phyloP scores from a whole-genome alignment of 768 basidiomycete species.

The Strobilomyces dryophilus region DNA sequence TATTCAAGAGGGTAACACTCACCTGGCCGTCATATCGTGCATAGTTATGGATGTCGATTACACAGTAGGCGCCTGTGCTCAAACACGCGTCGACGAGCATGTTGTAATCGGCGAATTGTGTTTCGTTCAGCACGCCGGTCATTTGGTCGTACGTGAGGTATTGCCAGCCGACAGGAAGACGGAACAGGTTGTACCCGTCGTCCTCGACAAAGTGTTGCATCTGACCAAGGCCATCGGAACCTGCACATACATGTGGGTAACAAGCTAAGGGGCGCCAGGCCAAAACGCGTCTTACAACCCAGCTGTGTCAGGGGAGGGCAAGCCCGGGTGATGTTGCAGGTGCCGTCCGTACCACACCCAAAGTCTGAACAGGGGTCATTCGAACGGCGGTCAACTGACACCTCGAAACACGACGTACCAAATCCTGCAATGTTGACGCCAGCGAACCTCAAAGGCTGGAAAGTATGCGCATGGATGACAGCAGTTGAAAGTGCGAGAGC shows the following conservation, averaged over 20 bases:
- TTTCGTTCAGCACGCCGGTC: constrained; percentile 38
- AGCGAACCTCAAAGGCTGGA: constrained; percentile 30
- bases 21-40: constrained; percentile 50
- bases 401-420: constrained; percentile 17
- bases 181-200: constrained; percentile 55
- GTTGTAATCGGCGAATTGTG: constrained; percentile 49
- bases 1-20: constrained; percentile 2
- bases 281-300: constrained; percentile 29
- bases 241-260: not conserved
- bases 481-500: constrained; percentile 6
- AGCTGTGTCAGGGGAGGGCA: constrained; percentile 44
- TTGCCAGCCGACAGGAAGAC: constrained; percentile 61
- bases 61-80: constrained; percentile 46
- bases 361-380: constrained; percentile 33
- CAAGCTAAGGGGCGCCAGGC: not conserved
- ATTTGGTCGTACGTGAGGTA: constrained; percentile 39
- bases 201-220: constrained; percentile 57
- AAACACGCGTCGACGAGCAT: constrained; percentile 39
- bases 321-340: constrained; percentile 36
- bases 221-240: constrained; percentile 36
- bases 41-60: constrained; percentile 60
- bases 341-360: constrained; percentile 44
- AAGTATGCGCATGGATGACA: constrained; percentile 15
- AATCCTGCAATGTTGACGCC: constrained; percentile 56
- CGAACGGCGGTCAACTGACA: not conserved